phyloP scores from a whole-genome alignment of 2,329 filamentous ascomycete species.

The Aureobasidium sp. region DNA sequence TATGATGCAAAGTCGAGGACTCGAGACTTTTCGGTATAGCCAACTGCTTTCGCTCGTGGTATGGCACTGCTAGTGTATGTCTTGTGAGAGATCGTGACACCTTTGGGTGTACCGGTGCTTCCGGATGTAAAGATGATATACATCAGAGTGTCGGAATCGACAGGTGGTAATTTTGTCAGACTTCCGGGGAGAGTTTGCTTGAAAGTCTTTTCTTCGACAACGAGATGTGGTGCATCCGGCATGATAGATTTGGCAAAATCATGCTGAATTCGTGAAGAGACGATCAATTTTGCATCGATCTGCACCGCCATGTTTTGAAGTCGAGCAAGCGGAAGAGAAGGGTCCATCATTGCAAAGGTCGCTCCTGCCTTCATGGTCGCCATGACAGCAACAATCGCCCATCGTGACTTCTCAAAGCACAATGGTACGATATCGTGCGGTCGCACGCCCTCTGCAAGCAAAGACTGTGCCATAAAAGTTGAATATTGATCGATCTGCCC shows the following conservation, averaged over 20 bases:
- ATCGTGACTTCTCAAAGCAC: constrained; percentile 22
- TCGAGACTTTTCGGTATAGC: constrained; percentile 5
- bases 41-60: constrained; percentile 21
- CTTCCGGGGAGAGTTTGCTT: background rate
- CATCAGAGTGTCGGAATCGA: constrained; percentile 15
- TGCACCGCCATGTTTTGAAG: constrained; percentile 14
- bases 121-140: constrained; percentile 24
- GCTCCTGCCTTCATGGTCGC: constrained; percentile 25
- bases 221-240: constrained; percentile 11
- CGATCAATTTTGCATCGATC: constrained; percentile 9
- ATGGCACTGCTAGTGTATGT: constrained; percentile 48
- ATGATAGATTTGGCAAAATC: constrained; percentile 14
- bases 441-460: constrained; percentile 10
- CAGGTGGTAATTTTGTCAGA: background rate
- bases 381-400: constrained; percentile 20
- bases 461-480: constrained; percentile 14
- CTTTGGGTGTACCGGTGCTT: constrained; percentile 21
- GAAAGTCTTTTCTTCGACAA: constrained; percentile 12
- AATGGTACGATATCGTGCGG: constrained; percentile 16
- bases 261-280: constrained; percentile 13
- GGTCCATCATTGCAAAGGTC: constrained; percentile 21
- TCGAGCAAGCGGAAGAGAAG: constrained; percentile 18
- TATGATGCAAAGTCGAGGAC: constrained; percentile 14
- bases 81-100: constrained; percentile 27
- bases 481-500: constrained; percentile 18